Percentiles rank a stretch among this genome's conserved stretches.
These are phyloP conservation scores for Trichophyton simii DNA, from an alignment of 2,329 filamentous ascomycete species.

Conservation along the genomic window DNA sequence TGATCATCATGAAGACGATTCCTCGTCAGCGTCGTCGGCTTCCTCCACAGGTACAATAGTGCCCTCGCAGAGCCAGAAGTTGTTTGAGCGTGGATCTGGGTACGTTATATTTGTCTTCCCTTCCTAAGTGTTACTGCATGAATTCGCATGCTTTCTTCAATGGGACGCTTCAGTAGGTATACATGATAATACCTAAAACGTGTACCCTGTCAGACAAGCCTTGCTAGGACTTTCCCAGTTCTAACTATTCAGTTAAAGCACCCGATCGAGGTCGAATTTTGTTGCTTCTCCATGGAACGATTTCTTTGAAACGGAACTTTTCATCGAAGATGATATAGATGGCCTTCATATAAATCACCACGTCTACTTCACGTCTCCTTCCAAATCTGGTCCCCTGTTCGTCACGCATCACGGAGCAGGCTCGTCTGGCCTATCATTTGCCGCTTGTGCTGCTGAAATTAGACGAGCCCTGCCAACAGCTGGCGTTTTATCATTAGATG, in stretches of 20 bases:
- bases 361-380: conserved; percentile 73
- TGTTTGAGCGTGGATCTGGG: conserved; percentile 61
- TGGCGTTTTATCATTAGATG: conserved; percentile 75
- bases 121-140: not conserved
- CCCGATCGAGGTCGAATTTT: conserved; percentile 6
- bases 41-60: conserved; percentile 89
- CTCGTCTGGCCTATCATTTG: conserved; percentile 86
- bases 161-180: not conserved
- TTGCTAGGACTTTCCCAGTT: not conserved
- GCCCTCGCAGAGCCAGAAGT: conserved; percentile 58
- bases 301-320: conserved; percentile 82
- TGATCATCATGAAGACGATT: conserved; percentile 46
- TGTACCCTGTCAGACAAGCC: not conserved
- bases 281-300: conserved; percentile 71
- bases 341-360: conserved; percentile 53
- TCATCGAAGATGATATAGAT: conserved; percentile 38
- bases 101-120: conserved; percentile 29
- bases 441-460: conserved; percentile 64
- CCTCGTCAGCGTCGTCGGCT: conserved; percentile 64
- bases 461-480: conserved; percentile 63
- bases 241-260: not conserved
- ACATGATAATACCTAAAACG: not conserved
- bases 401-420: conserved; percentile 92
- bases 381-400: conserved; percentile 63
- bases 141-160: not conserved